Conservation (phyloP, 2,329 filamentous ascomycete species). For the Alternaria sp. region DNA sequence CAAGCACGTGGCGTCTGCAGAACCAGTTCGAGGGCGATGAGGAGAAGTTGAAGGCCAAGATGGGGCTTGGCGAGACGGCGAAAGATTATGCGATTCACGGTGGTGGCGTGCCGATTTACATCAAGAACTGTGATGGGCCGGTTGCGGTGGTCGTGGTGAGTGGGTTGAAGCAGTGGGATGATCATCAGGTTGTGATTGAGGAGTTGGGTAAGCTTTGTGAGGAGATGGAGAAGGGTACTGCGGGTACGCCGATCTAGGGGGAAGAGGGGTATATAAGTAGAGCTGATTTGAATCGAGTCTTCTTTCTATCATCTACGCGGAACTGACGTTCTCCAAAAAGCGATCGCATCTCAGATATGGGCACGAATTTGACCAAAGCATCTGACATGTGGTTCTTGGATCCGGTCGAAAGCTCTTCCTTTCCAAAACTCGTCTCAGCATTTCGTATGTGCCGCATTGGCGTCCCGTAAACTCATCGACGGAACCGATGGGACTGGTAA, state of each 20-base stretch:
- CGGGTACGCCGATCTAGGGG: background rate
- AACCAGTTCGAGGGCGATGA: constrained; percentile 71
- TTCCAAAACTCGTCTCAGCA: too few relatives aligned
- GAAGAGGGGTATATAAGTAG: background rate
- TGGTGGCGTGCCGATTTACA: constrained; percentile 73
- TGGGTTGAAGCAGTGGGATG: constrained; percentile 78
- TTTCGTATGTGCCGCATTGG: too few relatives aligned
- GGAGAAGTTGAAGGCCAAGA: constrained; percentile 68
- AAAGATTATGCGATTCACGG: constrained; percentile 78
- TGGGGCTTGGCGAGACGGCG: constrained; percentile 59
- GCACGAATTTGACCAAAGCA: too few relatives aligned
- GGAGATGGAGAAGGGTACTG: constrained; percentile 13
- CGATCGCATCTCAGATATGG: too few relatives aligned
- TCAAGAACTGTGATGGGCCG: constrained; percentile 72
- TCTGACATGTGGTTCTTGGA: too few relatives aligned
- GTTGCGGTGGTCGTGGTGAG: constrained; percentile 78
- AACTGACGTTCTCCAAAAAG: too few relatives aligned
- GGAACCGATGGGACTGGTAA: too few relatives aligned
- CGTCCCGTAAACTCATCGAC: too few relatives aligned
- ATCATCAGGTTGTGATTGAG: constrained; percentile 78
- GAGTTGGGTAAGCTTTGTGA: constrained; percentile 24
- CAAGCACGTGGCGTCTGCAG: constrained; percentile 72
- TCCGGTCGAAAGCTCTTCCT: too few relatives aligned
- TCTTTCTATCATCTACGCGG: background rate
- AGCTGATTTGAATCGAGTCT: rapidly evolving